Conservation (phyloP, 768 basidiomycete genomes). For the Candolleomyces eurysporus region DNA sequence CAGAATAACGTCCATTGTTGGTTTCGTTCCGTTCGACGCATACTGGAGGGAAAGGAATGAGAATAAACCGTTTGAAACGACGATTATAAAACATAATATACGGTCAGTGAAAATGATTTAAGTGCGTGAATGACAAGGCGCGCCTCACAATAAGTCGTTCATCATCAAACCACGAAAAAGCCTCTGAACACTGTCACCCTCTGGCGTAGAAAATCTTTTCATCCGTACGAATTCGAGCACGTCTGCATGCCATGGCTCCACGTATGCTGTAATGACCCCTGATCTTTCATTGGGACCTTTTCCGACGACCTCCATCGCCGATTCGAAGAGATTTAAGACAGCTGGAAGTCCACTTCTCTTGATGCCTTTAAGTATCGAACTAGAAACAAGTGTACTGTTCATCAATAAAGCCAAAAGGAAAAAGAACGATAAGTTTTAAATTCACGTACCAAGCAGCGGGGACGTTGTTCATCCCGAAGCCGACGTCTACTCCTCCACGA, state of each 20-base stretch:
- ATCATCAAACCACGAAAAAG: neutral
- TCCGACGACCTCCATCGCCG: neutral
- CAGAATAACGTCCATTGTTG: slow-evolving; percentile 1
- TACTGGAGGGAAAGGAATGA: too few species aligned
- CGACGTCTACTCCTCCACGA: neutral
- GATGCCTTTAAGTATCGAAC: neutral
- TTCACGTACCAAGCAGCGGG: neutral
- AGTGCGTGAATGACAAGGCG: too few species aligned
- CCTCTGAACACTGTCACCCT: neutral
- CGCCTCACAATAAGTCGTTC: neutral
- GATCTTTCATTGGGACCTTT: neutral
- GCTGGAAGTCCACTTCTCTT: neutral
- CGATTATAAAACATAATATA: too few species aligned
- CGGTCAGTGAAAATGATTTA: too few species aligned
- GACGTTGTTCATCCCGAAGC: neutral
- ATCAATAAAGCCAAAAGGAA: too few species aligned
- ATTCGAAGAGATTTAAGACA: neutral
- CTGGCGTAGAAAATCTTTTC: neutral
- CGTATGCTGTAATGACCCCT: neutral
- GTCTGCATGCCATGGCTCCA: slow-evolving; percentile 1
- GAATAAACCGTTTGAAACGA: too few species aligned
- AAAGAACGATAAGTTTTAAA: too few species aligned
- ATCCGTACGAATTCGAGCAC: neutral
- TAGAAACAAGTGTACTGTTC: too few species aligned
- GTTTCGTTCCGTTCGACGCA: neutral